Evolutionary conservation across 371 early-diverging fungal genomes (phyloP), one percentile per base, ranked within the genome.

Genomic region (Lichtheimia ramosa): DNA sequence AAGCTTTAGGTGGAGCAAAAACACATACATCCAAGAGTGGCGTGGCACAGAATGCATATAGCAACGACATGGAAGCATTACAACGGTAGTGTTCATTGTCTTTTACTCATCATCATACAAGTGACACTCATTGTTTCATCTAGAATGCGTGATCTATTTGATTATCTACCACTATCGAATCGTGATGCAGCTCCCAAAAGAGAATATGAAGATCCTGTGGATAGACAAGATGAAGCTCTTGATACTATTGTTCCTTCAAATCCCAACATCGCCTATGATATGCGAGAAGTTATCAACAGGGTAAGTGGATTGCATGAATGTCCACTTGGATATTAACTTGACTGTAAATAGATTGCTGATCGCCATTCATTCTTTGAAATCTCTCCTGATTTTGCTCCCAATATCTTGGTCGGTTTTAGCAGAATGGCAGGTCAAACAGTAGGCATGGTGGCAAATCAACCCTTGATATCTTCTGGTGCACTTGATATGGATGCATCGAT

Each of bases 401-500:
- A 98, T 75, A 96, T 98, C 52, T 71, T 98, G 16, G 82, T 95
- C 54, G 97, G 96, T 8, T 94, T 98, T 65, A 90, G 86, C 12
- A 86, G 97, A 21, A 65, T 98, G 68, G 86, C 83, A 54, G 98
- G 98, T n/a, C 78, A 83, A 39, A 90, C 95, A 13, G 93, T 97
- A n/a, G 90, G 92, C n/a, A 75, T 98, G 40, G 89, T 98, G 43
- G 98, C 93, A 48, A 98, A 98, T 82, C 97, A 98, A 68, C 98
- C 98, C 0, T 70, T 93, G 20, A 95, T 95, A 4, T 95, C 95
- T 2, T 96, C 96, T 0, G 98, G 98, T 58, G 96, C 96, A 5
- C 81, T 98, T 4, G 98, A 98, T 64, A 98, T 98, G 73, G 92
- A 95, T 70, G 87, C 95, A 1, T 94, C 94, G 13, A 89, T 96